Base-by-base conservation (phyloP, 352 stramenopile species). In the Pythium catenulatum region DNA sequence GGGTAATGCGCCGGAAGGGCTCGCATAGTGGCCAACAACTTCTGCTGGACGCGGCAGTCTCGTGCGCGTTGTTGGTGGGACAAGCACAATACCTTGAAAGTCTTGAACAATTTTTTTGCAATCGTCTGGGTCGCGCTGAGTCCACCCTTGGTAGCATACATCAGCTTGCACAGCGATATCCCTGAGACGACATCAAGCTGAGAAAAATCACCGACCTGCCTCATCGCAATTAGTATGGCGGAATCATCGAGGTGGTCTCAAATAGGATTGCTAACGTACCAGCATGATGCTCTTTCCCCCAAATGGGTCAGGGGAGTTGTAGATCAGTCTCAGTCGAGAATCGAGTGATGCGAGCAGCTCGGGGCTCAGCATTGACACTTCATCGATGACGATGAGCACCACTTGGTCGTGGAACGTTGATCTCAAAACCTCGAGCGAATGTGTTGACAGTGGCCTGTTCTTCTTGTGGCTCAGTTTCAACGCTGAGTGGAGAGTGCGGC, bases 341-440 rank as follows among this genome's bases (percentile, higher is more conserved):
- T 76, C 52, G 5, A 86, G 36, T 0, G 76, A 30, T 11, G 36
- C 19, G 11, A 86, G 30, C 21, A 76, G 34, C 4, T 39, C 27
- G 1, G 36, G 17, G 21, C 32, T 59, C 1, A 86, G 21, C 68
- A 86, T 86, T 15, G 79, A 86, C 14, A 80, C 68, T 25, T 86
- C 79, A 54, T 80, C 79, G n/a, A 86, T 34, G 4, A 86, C 79
- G 21, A 86, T 58, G 1, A 86, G 41, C 1, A 3, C 58, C 1
- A 86, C 54, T 14, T 21, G 50, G 1, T 37, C 21, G n/a, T 68
- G 25, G 61, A 86, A 76, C 11, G 21, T 36, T 27, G 43, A 21
- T 34, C n/a, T 43, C 39, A 82, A n/a, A 27, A 37, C 23, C 17
- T 45, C 59, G 25, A 73, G 21, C 17, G 17, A 0, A 13, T 82